Base-by-base conservation (phyloP, 2,329 filamentous ascomycete species). In the Cladophialophora yegresii region DNA sequence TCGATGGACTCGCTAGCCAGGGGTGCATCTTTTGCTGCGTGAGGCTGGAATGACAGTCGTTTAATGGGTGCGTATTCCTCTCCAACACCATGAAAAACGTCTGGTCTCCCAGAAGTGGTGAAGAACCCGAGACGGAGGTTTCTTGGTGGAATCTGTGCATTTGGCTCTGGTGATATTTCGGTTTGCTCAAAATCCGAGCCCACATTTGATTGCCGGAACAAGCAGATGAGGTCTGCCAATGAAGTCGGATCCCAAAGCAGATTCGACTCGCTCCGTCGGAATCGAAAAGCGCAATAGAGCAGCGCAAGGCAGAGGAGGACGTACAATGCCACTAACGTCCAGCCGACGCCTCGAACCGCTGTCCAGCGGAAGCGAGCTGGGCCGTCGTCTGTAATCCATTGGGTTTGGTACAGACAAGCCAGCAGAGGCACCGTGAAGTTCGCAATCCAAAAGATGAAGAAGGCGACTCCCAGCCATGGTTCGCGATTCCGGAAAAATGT, bases 221-320 rank as follows among this genome's bases (percentile, higher is more conserved):
- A 81, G 1, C 89, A 85, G 50, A 95, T 83, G 43, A 96, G 79
- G 73, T 97, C 92, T 2, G 90, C 93, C 7, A 97, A 80, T 26
- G 88, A 93, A 53, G 89, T 83, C 2, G 92, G 85, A 73, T 96
- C 92, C 93, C 93, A 97, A 72, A 89, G 84, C 67, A 96, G 80
- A 0, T 92, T 92, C 0, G 92, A 96, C 71, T 82, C 83, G 32
- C 84, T 82, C 23, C 81, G 77, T 60, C 83, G 79, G 78, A 93
- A 91, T 67, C 86, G 89, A n/a, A 86, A 68, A 67, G 88, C 78
- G 9, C 93, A 74, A 1, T 86, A 76, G 10, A 85, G 61, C 1
- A 87, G 72, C 1, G 88, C 85, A 6, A 85, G 70, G 1, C 89
- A 72, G 54, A 93, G 77, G 3, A 92, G 75, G 36, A 88, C 76